Conservation (phyloP, 2,329 filamentous ascomycete species). For the Aspergillus fumigatiaffinis region DNA sequence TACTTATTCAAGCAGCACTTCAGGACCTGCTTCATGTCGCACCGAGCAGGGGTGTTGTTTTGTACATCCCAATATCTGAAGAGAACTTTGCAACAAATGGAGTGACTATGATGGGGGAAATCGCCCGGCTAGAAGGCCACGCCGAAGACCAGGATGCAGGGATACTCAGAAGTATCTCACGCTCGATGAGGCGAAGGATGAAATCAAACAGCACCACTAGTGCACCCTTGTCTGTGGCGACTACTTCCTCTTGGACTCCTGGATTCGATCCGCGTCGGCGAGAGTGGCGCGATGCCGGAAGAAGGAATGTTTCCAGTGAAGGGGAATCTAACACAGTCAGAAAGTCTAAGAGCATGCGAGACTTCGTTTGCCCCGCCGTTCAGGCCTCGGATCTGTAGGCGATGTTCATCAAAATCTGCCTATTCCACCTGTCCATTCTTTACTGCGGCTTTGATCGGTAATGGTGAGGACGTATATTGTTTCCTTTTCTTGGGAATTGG, state of each 20-base stretch:
- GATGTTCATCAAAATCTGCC: constrained; percentile 4
- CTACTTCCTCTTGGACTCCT: constrained; percentile 15
- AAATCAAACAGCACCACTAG: constrained; percentile 29
- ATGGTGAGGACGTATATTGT: not conserved
- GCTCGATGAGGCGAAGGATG: constrained; percentile 36
- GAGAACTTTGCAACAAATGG: constrained; percentile 69
- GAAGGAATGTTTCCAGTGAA: constrained; percentile 2
- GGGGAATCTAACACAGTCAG: constrained; percentile 14
- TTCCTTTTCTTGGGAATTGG: not conserved
- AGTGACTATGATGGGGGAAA: constrained; percentile 64
- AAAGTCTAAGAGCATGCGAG: constrained; percentile 23
- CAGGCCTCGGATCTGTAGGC: constrained; percentile 2
- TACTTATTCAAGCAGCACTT: constrained; percentile 72
- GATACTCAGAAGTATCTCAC: constrained; percentile 38
- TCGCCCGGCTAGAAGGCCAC: constrained; percentile 55
- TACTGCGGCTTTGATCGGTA: not conserved
- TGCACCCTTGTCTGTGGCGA: constrained; percentile 20
- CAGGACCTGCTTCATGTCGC: constrained; percentile 65
- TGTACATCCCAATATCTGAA: constrained; percentile 66
- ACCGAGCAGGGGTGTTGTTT: constrained; percentile 65
- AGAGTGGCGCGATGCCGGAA: constrained; percentile 3
- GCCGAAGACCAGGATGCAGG: constrained; percentile 40
- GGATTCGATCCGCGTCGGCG: constrained; percentile 1
- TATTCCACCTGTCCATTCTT: not conserved
- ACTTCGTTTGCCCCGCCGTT: constrained; percentile 13